Evolutionary conservation across 345 rosid species (phyloP).

Genomic region (Punica granatum): DNA sequence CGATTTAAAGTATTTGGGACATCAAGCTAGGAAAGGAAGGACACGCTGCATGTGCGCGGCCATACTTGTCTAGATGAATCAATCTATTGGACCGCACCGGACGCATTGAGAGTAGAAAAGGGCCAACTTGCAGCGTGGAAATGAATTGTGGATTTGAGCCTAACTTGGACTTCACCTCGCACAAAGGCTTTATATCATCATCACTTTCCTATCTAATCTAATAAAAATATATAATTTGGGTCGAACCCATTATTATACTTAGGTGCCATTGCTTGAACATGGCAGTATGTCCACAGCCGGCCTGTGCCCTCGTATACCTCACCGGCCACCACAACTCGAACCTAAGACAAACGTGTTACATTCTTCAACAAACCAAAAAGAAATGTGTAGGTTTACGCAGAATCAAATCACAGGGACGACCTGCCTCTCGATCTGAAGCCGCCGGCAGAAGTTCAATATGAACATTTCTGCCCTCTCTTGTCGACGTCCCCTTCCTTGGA

Average conservation of each 20-base stretch:
- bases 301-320: too few relatives aligned
- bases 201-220: not conserved
- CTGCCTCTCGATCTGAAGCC: constrained; percentile 28
- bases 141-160: not conserved
- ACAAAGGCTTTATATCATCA: too few relatives aligned
- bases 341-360: not conserved
- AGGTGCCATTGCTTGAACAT: not conserved
- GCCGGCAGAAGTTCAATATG: constrained; percentile 10
- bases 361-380: too few relatives aligned
- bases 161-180: not conserved
- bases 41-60: too few relatives aligned
- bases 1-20: too few relatives aligned
- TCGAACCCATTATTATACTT: not conserved
- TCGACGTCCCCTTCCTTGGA: constrained; percentile 1
- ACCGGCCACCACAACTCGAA: not conserved
- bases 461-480: constrained; percentile 10
- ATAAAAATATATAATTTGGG: not conserved
- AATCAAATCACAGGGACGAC: constrained; percentile 9
- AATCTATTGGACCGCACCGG: too few relatives aligned
- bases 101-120: not conserved
- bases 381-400: too few relatives aligned
- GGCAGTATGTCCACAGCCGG: too few relatives aligned
- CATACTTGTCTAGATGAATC: too few relatives aligned
- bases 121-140: not conserved
- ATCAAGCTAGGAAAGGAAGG: too few relatives aligned